These are phyloP conservation scores for Arabis alpina DNA, from an alignment of 345 rosid genomes.

Conservation along the genomic window DNA sequence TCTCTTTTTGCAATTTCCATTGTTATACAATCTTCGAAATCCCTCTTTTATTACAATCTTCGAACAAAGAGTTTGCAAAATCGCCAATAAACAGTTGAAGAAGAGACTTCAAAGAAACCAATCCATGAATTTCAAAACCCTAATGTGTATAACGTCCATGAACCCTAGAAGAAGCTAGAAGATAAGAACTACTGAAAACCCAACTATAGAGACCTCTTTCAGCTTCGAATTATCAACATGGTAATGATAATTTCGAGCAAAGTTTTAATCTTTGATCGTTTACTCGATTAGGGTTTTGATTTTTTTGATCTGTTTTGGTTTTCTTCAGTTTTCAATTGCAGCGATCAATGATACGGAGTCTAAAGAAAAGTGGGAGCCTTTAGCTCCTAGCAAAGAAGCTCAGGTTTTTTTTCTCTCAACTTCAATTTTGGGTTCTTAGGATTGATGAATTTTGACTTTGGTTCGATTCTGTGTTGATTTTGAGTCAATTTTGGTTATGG, in stretches of 20 bases:
- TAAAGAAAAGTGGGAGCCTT: slow-evolving; percentile 86
- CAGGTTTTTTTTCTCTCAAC: slow-evolving; percentile 54
- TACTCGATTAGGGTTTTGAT: slow-evolving; percentile 17
- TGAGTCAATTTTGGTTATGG: too few species aligned
- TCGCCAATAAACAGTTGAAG: not conserved
- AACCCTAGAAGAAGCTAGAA: slow-evolving; percentile 1
- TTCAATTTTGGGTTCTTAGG: too few species aligned
- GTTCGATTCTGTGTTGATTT: too few species aligned
- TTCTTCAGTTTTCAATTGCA: slow-evolving; percentile 79
- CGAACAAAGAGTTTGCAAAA: slow-evolving; percentile 6
- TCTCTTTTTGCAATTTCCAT: not conserved
- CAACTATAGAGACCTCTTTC: slow-evolving; percentile 14
- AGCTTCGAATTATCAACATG: slow-evolving; percentile 31
- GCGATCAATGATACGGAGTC: slow-evolving; percentile 97
- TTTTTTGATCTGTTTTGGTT: not conserved
- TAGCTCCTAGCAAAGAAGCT: slow-evolving; percentile 98
- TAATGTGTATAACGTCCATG: slow-evolving; percentile 13
- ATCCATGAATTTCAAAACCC: slow-evolving; percentile 22
- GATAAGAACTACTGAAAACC: slow-evolving; percentile 7
- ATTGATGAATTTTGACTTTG: too few species aligned
- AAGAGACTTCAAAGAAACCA: slow-evolving; percentile 23
- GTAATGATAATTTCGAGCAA: slow-evolving; percentile 26
- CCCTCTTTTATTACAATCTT: too few species aligned
- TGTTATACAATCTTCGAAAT: too few species aligned
- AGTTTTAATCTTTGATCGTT: not conserved